Evolutionary conservation across 208 protist genomes (phyloP), one percentile per base, ranked within the genome.

Genomic region (Wallacemonas sp.): DNA sequence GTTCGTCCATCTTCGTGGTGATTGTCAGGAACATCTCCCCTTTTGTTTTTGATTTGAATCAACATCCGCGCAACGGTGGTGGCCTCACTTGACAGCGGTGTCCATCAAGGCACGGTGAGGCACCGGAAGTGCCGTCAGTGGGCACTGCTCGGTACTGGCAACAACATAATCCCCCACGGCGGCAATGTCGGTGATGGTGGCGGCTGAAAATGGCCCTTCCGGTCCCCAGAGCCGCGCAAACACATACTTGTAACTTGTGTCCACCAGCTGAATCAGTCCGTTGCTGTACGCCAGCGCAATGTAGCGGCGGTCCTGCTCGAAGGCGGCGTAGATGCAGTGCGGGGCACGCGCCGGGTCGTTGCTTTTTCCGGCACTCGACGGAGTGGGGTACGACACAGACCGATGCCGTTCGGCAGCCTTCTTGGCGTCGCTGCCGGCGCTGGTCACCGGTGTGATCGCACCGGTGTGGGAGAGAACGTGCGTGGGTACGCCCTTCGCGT

Each of bases 181-280:
- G 4, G 30, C 21, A 24, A 42, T 42, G 19, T 27, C 33, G 26
- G 38, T 61, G n/a, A 32, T 3, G 17, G 54, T 46, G 0, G 54
- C 17, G 21, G 38, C 19, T 32, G 38, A 1, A 22, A 61, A 46
- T 10, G 54, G 37, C 24, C 50, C 50, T 39, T 57, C 30, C 6
- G 50, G 50, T 12, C 50, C 63, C 73, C 78, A 81, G 19, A 81
- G 46, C 0, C 89, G 85, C 9, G 66, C 48, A 66, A 88, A 92
- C 17, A 95, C 70, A 17, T 84, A 78, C 50, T 73, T 67, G 45
- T 73, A 65, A 2, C 82, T 73, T 10, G 77, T 85, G 70, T 96
- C 90, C 19, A 96, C 63, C 44, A 93, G 55, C 73, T 96, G 90
- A 32, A 93, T 48, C 1, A 93, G 63, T 0, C 90, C 87, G 55